Conservation (phyloP, 2,329 filamentous ascomycete genomes). For the Capronia americana region DNA sequence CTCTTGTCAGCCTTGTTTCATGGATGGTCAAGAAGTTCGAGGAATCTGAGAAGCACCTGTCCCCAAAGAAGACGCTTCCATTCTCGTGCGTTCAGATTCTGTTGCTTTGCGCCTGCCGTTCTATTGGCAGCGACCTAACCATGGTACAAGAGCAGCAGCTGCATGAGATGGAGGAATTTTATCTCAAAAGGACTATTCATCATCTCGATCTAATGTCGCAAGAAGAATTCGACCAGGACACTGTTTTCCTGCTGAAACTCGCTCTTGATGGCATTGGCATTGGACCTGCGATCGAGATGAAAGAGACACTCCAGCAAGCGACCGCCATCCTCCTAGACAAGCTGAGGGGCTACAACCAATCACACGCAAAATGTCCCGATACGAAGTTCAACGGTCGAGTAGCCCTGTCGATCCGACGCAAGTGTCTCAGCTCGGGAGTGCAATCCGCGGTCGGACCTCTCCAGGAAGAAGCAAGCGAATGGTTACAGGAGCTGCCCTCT, state of each 20-base stretch:
- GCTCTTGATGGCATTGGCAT: background rate
- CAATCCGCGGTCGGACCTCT: background rate
- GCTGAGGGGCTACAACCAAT: background rate
- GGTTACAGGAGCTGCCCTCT: slow-evolving; percentile 16
- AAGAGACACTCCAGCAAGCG: background rate
- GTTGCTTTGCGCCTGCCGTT: background rate
- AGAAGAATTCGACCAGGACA: background rate
- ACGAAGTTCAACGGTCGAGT: background rate
- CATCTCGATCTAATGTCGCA: background rate
- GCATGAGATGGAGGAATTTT: background rate
- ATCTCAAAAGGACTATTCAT: background rate
- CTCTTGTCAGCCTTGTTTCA: background rate
- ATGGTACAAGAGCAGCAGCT: background rate
- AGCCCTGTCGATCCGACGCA: background rate
- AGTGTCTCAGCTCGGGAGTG: background rate
- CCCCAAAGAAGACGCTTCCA: background rate
- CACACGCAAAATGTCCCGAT: background rate
- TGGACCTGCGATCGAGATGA: background rate
- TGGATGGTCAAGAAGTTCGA: background rate
- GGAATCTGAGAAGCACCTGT: background rate
- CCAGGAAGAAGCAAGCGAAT: background rate
- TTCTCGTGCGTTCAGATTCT: background rate
- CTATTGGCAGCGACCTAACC: background rate
- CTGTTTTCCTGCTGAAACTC: background rate
- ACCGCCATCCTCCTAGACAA: background rate